These are phyloP conservation scores for Smallanthus sonchifolius DNA, from an alignment of 129 eudicot species.

Conservation along the genomic window DNA sequence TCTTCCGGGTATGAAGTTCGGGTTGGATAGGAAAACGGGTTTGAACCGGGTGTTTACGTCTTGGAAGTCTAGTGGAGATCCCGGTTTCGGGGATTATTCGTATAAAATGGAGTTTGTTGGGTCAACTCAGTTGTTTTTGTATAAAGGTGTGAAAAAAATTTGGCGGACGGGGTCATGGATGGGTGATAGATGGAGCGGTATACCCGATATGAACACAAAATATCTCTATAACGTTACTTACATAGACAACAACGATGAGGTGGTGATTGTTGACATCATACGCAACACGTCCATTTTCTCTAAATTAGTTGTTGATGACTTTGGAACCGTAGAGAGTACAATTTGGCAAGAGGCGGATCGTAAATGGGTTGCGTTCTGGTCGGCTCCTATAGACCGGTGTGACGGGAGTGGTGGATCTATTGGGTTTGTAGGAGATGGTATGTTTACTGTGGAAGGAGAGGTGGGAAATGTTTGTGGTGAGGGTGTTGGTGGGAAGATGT, in stretches of 20 bases:
- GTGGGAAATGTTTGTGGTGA: too few relatives aligned
- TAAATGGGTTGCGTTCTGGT: constrained; percentile 35
- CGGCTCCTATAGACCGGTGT: constrained; percentile 37
- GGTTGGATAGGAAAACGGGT: constrained; percentile 37
- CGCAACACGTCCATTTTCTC: constrained; percentile 35
- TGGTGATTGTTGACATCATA: neutral
- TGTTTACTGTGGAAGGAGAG: too few relatives aligned
- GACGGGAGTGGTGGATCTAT: too few relatives aligned
- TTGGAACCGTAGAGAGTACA: constrained; percentile 27
- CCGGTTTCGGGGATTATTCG: neutral
- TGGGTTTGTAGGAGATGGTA: too few relatives aligned
- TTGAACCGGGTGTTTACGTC: constrained; percentile 5
- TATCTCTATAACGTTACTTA: constrained; percentile 21
- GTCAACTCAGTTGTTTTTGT: constrained; percentile 36
- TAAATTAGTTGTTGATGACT: constrained; percentile 25
- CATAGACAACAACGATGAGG: constrained; percentile 31
- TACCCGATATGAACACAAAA: constrained; percentile 21
- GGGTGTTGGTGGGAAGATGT: too few relatives aligned
- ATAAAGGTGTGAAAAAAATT: constrained; percentile 19
- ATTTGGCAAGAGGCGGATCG: constrained; percentile 29
- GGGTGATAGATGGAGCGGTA: constrained; percentile 40
- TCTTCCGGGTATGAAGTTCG: constrained; percentile 42
- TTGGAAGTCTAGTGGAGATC: constrained; percentile 24
- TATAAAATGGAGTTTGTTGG: constrained; percentile 1
- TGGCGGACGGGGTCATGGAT: constrained; percentile 50